Base-by-base conservation (phyloP, 2,329 filamentous ascomycete species). In the Fusarium verrucosum region DNA sequence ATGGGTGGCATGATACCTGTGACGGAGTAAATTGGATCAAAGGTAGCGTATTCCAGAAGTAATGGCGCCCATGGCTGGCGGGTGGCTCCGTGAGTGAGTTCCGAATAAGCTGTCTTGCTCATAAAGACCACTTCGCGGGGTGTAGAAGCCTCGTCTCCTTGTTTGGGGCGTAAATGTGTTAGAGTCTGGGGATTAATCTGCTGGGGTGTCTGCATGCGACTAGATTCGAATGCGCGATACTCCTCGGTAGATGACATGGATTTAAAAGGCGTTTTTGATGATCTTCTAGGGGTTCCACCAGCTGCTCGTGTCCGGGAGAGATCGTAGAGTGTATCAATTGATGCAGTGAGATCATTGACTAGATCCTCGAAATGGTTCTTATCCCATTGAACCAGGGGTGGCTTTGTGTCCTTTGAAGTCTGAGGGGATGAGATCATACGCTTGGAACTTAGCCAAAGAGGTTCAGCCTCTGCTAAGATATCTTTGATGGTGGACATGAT, bases 401-500 rank as follows among this genome's bases (percentile, higher is more conserved):
- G 75, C 72, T 89, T 89, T 47, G 80, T 79, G 66, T 87, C 85
- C 37, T 81, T 77, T 1, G 80, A 76, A 11, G 78, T 78, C 20
- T 78, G 79, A 17, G 73, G 74, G 23, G 76, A 73, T 50, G 78
- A 76, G 14, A 79, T 71, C 26, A 74, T 60, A 17, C 82, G 79
- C 69, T 84, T 85, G 11, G 85, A 87, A 70, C 83, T 87, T 57
- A 84, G 80, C 84, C 89, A 91, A 56, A 94, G 83, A 7, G 87
- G 85, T 72, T 94, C 90, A 3, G 89, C 89, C 75, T 94, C 90
- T 54, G 90, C 89, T 40, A 92, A 79, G 46, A 92, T 91, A 69
- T 92, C 90, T 72, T 92, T 92, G 73, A 94, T 92, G 45, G 90
- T 93, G 16, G 86, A 86, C 83, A 94, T 87, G 70, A 94, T 90